These are phyloP conservation scores for Meredithiella fracta DNA, from an alignment of 2,329 filamentous ascomycete species.

Conservation along the genomic window DNA sequence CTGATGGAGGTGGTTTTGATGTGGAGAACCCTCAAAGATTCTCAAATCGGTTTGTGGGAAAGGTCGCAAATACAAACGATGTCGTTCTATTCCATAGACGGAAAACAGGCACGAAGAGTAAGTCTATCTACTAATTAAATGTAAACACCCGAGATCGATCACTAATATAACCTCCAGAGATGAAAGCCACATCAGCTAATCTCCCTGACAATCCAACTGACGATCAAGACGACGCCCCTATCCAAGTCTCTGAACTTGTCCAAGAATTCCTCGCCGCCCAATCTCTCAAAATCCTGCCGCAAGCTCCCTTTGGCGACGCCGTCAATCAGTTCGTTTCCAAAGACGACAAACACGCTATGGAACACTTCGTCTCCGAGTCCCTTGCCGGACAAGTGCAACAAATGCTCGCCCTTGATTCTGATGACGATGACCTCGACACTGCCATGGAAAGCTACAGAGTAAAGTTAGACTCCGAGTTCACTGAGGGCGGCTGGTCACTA, in stretches of 20 bases:
- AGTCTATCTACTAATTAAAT: not conserved
- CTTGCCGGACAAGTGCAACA: slow-evolving; percentile 54
- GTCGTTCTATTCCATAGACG: slow-evolving; percentile 87
- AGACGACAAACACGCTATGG: slow-evolving; percentile 85
- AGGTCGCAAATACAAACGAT: slow-evolving; percentile 85
- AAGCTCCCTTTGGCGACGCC: slow-evolving; percentile 83
- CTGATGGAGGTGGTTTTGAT: slow-evolving; percentile 63
- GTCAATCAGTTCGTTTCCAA: slow-evolving; percentile 89
- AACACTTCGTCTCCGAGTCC: slow-evolving; percentile 59
- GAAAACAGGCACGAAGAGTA: slow-evolving; percentile 35
- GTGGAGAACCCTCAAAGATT: slow-evolving; percentile 93
- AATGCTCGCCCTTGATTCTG: slow-evolving; percentile 47
- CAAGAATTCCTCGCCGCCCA: slow-evolving; percentile 75
- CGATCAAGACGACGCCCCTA: slow-evolving; percentile 26
- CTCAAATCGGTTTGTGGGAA: slow-evolving; percentile 78
- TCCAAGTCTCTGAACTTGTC: slow-evolving; percentile 81
- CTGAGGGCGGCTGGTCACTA: slow-evolving; percentile 39
- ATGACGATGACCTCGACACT: slow-evolving; percentile 49
- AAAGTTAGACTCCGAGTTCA: slow-evolving; percentile 55
- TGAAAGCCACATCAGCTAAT: slow-evolving; percentile 34
- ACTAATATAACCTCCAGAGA: slow-evolving; percentile 16
- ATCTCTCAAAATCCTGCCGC: slow-evolving; percentile 79
- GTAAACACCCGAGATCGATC: not conserved
- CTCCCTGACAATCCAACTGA: slow-evolving; percentile 44
- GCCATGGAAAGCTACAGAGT: slow-evolving; percentile 59